Conservation (phyloP, 306 rosid genomes). For the Lablab purpureus region DNA sequence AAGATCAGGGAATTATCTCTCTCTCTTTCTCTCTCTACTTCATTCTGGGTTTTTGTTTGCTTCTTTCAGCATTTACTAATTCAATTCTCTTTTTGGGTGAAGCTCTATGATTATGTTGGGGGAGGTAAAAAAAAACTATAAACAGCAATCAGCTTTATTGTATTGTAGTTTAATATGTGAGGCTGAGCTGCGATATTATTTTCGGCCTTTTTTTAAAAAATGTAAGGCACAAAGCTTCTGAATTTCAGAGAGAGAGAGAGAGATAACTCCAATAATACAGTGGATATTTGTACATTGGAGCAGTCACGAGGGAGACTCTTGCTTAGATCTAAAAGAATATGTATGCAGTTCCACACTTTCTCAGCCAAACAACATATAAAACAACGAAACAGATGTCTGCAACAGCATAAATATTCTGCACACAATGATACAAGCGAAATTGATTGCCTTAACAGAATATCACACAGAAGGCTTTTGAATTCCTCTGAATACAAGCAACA, state of each 20-base stretch:
- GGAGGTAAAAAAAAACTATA: slow-evolving; percentile 26
- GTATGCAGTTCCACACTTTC: slow-evolving; percentile 55
- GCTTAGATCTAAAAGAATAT: slow-evolving; percentile 72
- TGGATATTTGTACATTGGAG: slow-evolving; percentile 68
- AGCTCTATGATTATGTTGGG: slow-evolving; percentile 32
- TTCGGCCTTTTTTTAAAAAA: neutral
- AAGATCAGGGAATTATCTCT: slow-evolving; percentile 50
- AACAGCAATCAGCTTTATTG: slow-evolving; percentile 32
- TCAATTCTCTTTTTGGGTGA: slow-evolving; percentile 34
- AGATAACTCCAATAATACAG: slow-evolving; percentile 71
- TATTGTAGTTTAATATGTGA: neutral
- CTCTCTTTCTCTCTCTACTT: slow-evolving; percentile 42
- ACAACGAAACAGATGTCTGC: slow-evolving; percentile 70
- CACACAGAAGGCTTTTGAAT: slow-evolving; percentile 44
- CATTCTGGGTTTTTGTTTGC: slow-evolving; percentile 50
- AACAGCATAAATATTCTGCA: slow-evolving; percentile 68
- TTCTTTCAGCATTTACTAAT: slow-evolving; percentile 46
- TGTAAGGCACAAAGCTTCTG: slow-evolving; percentile 33
- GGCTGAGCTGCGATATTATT: slow-evolving; percentile 15
- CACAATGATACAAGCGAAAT: slow-evolving; percentile 65
- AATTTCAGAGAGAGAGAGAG: slow-evolving; percentile 39
- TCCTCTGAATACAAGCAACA: slow-evolving; percentile 40
- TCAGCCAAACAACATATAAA: slow-evolving; percentile 82
- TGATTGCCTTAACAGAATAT: slow-evolving; percentile 54
- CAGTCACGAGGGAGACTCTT: slow-evolving; percentile 81